Base-by-base conservation (phyloP, 768 basidiomycete genomes). In the Suillus luteus region DNA sequence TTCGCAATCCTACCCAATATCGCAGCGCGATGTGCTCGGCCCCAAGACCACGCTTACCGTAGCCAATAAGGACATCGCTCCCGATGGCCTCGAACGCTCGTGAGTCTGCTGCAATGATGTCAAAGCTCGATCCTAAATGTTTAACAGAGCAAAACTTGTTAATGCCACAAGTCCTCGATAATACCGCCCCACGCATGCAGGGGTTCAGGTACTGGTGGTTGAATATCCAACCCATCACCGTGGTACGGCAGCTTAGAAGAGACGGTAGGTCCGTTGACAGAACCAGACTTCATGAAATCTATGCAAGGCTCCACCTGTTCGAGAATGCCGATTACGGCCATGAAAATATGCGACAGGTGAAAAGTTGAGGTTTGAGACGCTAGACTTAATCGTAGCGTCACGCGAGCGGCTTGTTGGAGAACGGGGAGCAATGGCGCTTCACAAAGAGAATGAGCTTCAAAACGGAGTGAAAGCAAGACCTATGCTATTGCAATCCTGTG, bases 31-130 rank as follows among this genome's bases (percentile, higher is more conserved):
- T 17, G 63, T 67, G 55, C 60, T 72, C 3, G 71, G 71, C 1
- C 65, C 69, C 0, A 10, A 60, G 15, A 27, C 73, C 5, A 68
- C 73, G 5, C 43, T 84, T 12, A 62, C 73, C 12, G 71, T 84
- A 54, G 71, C 70, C 5, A 83, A 83, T 66, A 70, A 70, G 41
- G 55, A 67, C 33, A 77, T 84, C 62, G 63, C 80, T 24, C 84
- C 85, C 8, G 84, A 85, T 71, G 83, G 83, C n/a, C 84, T 79
- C 62, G 62, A 59, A 27, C 67, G 66, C 72, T 75, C 78, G 80
- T 80, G 37, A 60, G 81, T 74, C n/a, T 19, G 5, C 17, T 2
- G 24, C 15, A 2, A 64, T 8, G 35, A 40, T 10, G 8, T 24
- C 41, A n/a, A 24, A 12, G 52, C 15, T 49, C n/a, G 22, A 33